These are phyloP conservation scores for Blakeslea trispora DNA, from an alignment of 371 early-diverging fungal species.

Conservation along the genomic window DNA sequence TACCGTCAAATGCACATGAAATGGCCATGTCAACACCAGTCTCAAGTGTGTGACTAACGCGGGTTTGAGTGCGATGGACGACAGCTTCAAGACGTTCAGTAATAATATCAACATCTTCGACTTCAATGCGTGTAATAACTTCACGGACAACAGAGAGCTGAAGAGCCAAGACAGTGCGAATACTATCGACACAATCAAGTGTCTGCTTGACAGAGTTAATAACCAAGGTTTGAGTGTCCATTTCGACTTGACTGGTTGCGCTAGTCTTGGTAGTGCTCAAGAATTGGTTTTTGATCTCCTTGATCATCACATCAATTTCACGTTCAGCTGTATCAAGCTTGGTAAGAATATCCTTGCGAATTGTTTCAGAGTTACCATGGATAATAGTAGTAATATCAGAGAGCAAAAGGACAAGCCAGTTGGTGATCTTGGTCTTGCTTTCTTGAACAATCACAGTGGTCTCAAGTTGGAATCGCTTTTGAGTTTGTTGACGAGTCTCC, in stretches of 20 bases:
- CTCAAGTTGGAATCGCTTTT: conserved; percentile 33
- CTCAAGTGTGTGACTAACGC: conserved; percentile 36
- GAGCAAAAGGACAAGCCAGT: conserved; percentile 34
- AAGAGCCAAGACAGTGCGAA: conserved; percentile 22
- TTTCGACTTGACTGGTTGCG: conserved; percentile 18
- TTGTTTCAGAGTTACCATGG: conserved; percentile 28
- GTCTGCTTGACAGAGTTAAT: conserved; percentile 35
- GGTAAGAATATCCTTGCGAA: conserved; percentile 19
- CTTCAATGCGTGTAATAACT: conserved; percentile 28
- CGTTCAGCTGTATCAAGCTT: conserved; percentile 27
- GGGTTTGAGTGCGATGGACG: conserved; percentile 32
- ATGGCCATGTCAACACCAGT: conserved; percentile 32
- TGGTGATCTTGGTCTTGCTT: conserved; percentile 27
- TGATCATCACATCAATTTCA: conserved; percentile 20
- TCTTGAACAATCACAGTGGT: conserved; percentile 34
- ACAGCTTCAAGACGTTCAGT: conserved; percentile 20
- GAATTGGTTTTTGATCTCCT: conserved; percentile 24
- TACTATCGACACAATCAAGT: conserved; percentile 37
- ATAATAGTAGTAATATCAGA: conserved; percentile 25
- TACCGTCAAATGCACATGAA: conserved; percentile 43
- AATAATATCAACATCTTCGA: conserved; percentile 27
- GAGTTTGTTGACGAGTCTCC: conserved; percentile 34
- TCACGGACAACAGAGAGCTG: conserved; percentile 35
- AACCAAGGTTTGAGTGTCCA: conserved; percentile 19
- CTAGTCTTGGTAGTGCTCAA: conserved; percentile 11